Conservation (phyloP, 352 stramenopile genomes). For the Phytopythium oedochilum region DNA sequence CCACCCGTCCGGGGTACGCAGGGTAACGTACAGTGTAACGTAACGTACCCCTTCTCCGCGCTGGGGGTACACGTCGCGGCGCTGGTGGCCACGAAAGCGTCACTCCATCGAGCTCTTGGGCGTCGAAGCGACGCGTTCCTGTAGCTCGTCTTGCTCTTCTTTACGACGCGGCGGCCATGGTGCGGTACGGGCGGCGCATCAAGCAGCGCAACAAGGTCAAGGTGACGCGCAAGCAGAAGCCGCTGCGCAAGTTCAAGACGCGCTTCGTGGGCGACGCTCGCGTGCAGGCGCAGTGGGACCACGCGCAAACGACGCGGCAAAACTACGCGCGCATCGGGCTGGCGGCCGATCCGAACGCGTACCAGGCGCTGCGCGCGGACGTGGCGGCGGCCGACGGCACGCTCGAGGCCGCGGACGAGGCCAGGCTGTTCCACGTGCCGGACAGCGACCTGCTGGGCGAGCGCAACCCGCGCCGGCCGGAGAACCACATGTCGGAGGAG, state of each 20-base stretch:
- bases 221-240: constrained; percentile 64
- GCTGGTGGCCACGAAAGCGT: not conserved
- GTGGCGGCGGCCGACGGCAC: constrained; percentile 38
- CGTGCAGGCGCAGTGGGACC: constrained; percentile 71
- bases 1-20: not conserved
- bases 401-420: constrained; percentile 47
- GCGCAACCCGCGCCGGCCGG: constrained; percentile 56
- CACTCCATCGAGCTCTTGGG: not conserved
- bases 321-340: constrained; percentile 79
- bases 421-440: constrained; percentile 61
- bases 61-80: not conserved
- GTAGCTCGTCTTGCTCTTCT: not conserved
- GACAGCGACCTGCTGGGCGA: constrained; percentile 78
- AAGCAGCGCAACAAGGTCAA: constrained; percentile 67
- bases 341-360: constrained; percentile 58
- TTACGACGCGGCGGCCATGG: constrained; percentile 14
- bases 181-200: constrained; percentile 44
- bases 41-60: not conserved
- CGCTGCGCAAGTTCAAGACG: constrained; percentile 68
- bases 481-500: constrained; percentile 78
- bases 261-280: constrained; percentile 67
- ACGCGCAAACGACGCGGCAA: constrained; percentile 74
- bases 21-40: not conserved
- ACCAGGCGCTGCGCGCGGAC: constrained; percentile 41
- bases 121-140: not conserved